These are phyloP conservation scores for Eleusine coracana DNA, from an alignment of 176 grass and related monocot species.

Conservation along the genomic window DNA sequence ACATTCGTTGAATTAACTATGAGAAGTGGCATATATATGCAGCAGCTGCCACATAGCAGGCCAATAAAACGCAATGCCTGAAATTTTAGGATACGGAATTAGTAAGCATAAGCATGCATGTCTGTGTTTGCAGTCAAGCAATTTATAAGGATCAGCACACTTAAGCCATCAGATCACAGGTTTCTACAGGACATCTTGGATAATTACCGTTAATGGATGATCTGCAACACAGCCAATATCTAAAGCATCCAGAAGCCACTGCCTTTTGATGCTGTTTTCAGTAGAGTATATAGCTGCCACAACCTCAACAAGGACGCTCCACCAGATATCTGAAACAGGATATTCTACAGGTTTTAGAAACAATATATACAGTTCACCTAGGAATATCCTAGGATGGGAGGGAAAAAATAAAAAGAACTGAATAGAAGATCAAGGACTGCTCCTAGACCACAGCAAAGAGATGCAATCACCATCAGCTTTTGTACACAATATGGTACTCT, in stretches of 20 bases:
- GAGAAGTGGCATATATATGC: conserved; percentile 88
- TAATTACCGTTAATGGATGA: conserved; percentile 75
- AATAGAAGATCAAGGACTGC: neutral
- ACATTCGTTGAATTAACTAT: conserved; percentile 64
- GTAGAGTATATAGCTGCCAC: conserved; percentile 54
- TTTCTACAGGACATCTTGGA: conserved; percentile 16
- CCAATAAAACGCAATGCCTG: conserved; percentile 77
- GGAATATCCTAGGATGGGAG: neutral
- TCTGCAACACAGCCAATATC: conserved; percentile 73
- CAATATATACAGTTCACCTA: neutral
- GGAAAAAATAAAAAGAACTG: neutral
- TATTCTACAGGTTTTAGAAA: conserved; percentile 3
- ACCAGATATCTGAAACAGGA: conserved; percentile 68
- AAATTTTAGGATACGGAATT: conserved; percentile 31
- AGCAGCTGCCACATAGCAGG: conserved; percentile 76
- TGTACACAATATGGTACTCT: conserved; percentile 63
- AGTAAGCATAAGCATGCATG: conserved; percentile 18
- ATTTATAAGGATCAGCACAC: neutral
- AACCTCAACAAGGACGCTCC: conserved; percentile 85
- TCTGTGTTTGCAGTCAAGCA: conserved; percentile 16
- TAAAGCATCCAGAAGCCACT: conserved; percentile 95
- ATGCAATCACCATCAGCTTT: conserved; percentile 66
- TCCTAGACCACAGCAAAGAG: conserved; percentile 31
- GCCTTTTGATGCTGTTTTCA: conserved; percentile 57
- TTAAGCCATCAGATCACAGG: conserved; percentile 19